phyloP scores from a whole-genome alignment of 441 rosid species.

The Erysimum cheiri region DNA sequence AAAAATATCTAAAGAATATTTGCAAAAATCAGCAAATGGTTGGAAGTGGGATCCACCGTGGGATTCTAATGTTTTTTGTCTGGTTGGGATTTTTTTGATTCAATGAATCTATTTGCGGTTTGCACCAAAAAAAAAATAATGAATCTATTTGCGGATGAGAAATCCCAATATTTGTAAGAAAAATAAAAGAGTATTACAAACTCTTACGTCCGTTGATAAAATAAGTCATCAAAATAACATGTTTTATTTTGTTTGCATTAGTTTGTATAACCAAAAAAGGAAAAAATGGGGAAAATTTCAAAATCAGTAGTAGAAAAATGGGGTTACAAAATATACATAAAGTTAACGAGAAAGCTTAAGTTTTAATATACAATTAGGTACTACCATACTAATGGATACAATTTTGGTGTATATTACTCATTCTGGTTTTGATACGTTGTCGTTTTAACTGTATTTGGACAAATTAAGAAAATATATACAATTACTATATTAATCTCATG shows the following conservation, averaged over 20 bases:
- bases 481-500: too few species aligned
- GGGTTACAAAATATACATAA: too few species aligned
- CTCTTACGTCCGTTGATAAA: conserved; percentile 6
- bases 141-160: conserved; percentile 44
- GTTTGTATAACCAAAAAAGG: background rate
- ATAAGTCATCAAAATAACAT: background rate
- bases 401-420: too few species aligned
- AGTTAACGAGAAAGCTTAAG: too few species aligned
- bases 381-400: too few species aligned
- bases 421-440: too few species aligned
- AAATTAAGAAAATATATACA: too few species aligned
- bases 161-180: conserved; percentile 12
- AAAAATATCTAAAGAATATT: background rate
- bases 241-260: background rate
- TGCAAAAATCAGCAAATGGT: conserved; percentile 38
- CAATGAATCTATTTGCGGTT: conserved; percentile 40
- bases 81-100: conserved; percentile 39
- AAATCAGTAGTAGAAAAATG: background rate
- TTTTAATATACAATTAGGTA: too few species aligned
- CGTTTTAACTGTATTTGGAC: too few species aligned
- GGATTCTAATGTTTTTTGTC: conserved; percentile 38
- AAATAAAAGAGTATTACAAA: background rate
- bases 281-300: too few species aligned
- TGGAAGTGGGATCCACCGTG: conserved; percentile 41
- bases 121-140: background rate